Evolutionary conservation across 768 basidiomycete genomes (phyloP), one percentile per base, ranked within the genome.

Genomic region (Boletellus ananiceps): DNA sequence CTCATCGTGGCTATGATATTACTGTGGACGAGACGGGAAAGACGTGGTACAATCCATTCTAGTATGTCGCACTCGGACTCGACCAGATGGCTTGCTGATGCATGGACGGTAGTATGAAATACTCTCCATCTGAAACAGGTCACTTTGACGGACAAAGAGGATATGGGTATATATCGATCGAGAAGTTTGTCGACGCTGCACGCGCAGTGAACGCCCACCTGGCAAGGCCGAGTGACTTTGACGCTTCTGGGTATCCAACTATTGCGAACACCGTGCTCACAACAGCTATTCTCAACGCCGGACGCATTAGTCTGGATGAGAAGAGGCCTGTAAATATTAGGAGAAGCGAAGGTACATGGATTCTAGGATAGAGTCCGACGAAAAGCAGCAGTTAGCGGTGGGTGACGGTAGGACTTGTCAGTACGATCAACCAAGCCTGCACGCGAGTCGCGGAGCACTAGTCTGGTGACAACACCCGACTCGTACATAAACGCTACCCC

Each of bases 81-180:
- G 9, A 40, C 21, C 32, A 19, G 25, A 37, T 38, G 12, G 23
- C 15, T 55, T 50, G 21, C 50, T 51, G 46, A 51, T 57, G 34
- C 32, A 5, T 47, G 32, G 25, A 47, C 34, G 38, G 14, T 65
- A 89, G 88, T 72, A 94, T 95, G 87, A 95, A 94, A 62, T 95
- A 95, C 69, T 87, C 90, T 34, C 89, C 91, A 5, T 91, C 89
- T 46, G 89, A 88, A 70, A 86, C 80, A 48, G 93, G 92, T 6
- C 86, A 91, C 69, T 95, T 96, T 63, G 93, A 95, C 61, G 93
- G 93, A 25, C 93, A 94, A 70, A 81, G 86, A 49, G 93, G 93
- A 14, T 96, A 96, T 67, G 93, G 88, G 52, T 83, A 95, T 65
- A 74, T 94, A 59, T 93, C 89, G 15, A 88, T 94, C 58, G 92